phyloP scores from a whole-genome alignment of 306 rosid species.

The Fragaria vesca region DNA sequence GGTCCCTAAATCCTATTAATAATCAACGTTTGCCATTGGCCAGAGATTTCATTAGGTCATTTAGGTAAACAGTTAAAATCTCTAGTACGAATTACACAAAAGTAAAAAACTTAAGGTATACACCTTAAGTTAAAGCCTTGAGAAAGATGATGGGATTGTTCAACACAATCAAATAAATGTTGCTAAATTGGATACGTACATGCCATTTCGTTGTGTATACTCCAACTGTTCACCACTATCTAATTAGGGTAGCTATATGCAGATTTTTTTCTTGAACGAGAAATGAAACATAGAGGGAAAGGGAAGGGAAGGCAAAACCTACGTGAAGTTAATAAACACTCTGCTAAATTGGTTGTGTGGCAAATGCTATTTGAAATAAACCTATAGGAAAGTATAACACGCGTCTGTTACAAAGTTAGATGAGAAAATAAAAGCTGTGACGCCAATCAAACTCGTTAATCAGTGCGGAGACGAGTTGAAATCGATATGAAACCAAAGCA shows the following conservation, averaged over 20 bases:
- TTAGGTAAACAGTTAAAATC: neutral
- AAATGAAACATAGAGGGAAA: neutral
- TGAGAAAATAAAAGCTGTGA: slow-evolving; percentile 18
- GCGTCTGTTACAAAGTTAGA: neutral
- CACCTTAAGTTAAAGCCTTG: neutral
- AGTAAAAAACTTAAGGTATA: neutral
- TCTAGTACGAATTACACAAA: neutral
- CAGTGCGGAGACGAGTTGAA: too few relatives aligned
- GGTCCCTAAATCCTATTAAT: slow-evolving; percentile 10
- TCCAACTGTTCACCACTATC: neutral
- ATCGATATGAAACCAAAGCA: neutral
- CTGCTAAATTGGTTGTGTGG: too few relatives aligned
- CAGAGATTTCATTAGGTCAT: neutral
- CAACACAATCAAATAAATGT: neutral
- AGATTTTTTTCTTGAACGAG: neutral
- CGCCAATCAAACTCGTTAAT: neutral
- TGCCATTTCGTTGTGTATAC: neutral
- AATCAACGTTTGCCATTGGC: neutral
- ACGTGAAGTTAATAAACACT: neutral
- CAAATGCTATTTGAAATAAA: neutral
- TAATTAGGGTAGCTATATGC: neutral
- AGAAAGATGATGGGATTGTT: neutral
- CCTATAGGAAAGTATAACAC: neutral
- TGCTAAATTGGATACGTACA: neutral
- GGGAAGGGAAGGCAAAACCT: neutral